Evolutionary conservation across 1,284 basidiomycete species (phyloP).

Genomic region (Apiotrichum veenhuisii): DNA sequence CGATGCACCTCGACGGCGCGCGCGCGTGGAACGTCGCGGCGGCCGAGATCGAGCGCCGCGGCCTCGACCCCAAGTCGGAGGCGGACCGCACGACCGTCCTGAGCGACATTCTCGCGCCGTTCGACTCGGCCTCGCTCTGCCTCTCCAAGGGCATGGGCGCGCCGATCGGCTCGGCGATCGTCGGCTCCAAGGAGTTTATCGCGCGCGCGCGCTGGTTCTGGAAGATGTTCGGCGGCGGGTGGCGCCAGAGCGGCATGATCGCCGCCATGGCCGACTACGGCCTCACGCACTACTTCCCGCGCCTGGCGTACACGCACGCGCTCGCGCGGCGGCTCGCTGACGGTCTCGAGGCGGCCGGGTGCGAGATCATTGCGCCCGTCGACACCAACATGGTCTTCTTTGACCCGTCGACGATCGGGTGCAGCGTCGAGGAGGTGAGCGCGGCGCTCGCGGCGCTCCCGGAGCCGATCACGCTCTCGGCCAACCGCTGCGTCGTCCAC

Average conservation of each 20-base stretch:
- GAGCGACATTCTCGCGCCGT: constrained; percentile 78
- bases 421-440: constrained; percentile 63
- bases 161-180: constrained; percentile 77
- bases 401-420: constrained; percentile 67
- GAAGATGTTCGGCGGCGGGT: constrained; percentile 92
- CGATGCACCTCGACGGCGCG: constrained; percentile 90
- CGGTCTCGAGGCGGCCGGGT: constrained; percentile 72
- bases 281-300: constrained; percentile 75
- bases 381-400: constrained; percentile 76
- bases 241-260: constrained; percentile 84
- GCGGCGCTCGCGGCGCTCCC: constrained; percentile 60
- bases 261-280: constrained; percentile 81
- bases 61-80: constrained; percentile 49
- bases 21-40: constrained; percentile 83
- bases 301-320: constrained; percentile 69
- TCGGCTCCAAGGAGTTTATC: constrained; percentile 76
- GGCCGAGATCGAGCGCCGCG: constrained; percentile 63
- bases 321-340: constrained; percentile 67
- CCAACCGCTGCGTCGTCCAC: constrained; percentile 70
- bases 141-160: constrained; percentile 94
- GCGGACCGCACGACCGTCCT: constrained; percentile 49
- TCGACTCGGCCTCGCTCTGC: constrained; percentile 88
- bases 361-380: constrained; percentile 66
- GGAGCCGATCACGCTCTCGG: constrained; percentile 63
- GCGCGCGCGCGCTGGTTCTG: constrained; percentile 75